Conservation (phyloP, 108 stramenopile species). For the Nitzschia sp. region DNA sequence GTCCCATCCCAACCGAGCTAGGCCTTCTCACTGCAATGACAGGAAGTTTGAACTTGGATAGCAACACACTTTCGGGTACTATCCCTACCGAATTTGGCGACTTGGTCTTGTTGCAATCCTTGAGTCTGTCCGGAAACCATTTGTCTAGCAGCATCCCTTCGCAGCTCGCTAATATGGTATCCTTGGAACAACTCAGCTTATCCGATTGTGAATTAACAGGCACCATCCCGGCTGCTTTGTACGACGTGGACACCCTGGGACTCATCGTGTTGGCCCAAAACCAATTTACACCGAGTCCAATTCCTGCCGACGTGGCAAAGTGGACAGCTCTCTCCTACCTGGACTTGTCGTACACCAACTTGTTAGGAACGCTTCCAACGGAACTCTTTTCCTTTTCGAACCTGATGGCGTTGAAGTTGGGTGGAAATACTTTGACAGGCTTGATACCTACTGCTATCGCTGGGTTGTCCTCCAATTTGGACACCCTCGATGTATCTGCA, state of each 20-base stretch:
- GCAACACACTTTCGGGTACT: constrained; percentile 17
- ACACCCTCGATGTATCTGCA: constrained; percentile 16
- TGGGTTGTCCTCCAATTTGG: not conserved
- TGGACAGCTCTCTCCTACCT: not conserved
- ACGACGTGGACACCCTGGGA: constrained; percentile 9
- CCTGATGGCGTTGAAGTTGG: constrained; percentile 45
- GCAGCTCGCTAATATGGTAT: constrained; percentile 32
- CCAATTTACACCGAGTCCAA: not conserved
- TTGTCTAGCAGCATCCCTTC: constrained; percentile 57
- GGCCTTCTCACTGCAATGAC: constrained; percentile 23
- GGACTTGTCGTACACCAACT: too few relatives aligned
- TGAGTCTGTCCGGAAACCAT: constrained; percentile 60
- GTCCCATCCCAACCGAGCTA: constrained; percentile 47
- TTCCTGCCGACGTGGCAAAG: not conserved
- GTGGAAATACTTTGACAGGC: constrained; percentile 48
- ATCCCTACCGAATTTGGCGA: constrained; percentile 23
- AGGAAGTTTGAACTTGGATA: constrained; percentile 1
- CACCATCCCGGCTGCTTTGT: constrained; percentile 10
- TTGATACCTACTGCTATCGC: constrained; percentile 25
- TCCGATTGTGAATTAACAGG: constrained; percentile 24
- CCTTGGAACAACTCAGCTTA: constrained; percentile 26
- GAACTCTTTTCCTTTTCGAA: too few relatives aligned
- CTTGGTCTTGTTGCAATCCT: constrained; percentile 31
- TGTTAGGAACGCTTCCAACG: too few relatives aligned
- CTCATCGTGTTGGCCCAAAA: constrained; percentile 10